Evolutionary conservation across 2,329 filamentous ascomycete genomes (phyloP).

Genomic region (Ilyonectria robusta): DNA sequence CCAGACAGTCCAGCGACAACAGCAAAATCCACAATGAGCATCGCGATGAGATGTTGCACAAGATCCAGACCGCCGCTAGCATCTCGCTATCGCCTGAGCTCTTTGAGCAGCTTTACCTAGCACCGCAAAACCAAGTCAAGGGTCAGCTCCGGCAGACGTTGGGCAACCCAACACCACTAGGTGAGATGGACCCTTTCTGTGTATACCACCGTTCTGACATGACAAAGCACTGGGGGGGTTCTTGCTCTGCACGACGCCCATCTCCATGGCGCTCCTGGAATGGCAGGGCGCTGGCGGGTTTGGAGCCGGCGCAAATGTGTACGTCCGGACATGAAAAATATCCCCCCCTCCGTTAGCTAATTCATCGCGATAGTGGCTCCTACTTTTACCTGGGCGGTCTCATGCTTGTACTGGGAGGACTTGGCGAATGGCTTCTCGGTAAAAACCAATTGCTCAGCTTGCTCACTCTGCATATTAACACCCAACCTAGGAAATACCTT

Average conservation of each 20-base stretch:
- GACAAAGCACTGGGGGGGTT: constrained; percentile 49
- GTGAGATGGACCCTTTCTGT: constrained; percentile 14
- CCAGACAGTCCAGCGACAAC: constrained; percentile 26
- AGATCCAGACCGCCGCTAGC: constrained; percentile 54
- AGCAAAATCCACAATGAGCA: constrained; percentile 31
- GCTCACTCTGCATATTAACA: neutral
- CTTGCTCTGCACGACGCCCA: constrained; percentile 48
- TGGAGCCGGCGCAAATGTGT: constrained; percentile 50
- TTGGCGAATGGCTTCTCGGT: constrained; percentile 66
- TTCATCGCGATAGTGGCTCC: constrained; percentile 42
- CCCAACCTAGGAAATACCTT: constrained; percentile 62
- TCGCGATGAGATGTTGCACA: constrained; percentile 38
- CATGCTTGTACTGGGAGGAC: constrained; percentile 60
- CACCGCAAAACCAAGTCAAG: constrained; percentile 60
- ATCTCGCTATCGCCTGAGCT: constrained; percentile 65
- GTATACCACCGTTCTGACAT: neutral
- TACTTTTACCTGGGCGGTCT: constrained; percentile 63
- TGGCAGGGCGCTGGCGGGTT: constrained; percentile 52
- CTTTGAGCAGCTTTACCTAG: constrained; percentile 68
- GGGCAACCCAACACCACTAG: constrained; percentile 66
- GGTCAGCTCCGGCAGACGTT: constrained; percentile 65
- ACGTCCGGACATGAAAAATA: constrained; percentile 13
- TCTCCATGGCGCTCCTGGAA: constrained; percentile 48
- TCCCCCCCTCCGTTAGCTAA: neutral
- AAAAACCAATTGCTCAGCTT: neutral